These are phyloP conservation scores for Fusarium udum DNA, from an alignment of 2,329 filamentous ascomycete species.

Conservation along the genomic window DNA sequence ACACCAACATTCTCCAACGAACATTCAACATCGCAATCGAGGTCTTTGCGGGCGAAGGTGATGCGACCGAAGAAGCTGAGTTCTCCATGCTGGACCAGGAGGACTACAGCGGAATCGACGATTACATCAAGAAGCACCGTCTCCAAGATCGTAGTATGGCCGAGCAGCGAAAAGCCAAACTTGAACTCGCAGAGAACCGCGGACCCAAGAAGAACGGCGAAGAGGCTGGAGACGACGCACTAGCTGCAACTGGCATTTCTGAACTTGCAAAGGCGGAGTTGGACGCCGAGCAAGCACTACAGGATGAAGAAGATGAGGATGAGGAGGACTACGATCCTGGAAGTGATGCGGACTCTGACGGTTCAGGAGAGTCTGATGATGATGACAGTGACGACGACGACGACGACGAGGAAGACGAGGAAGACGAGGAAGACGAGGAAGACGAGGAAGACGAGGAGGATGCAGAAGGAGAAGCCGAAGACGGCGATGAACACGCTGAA, in stretches of 20 bases:
- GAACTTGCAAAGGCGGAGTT: conserved; percentile 60
- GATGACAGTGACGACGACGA: conserved; percentile 53
- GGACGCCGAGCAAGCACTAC: conserved; percentile 62
- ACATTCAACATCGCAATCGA: conserved; percentile 76
- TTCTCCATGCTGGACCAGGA: conserved; percentile 77
- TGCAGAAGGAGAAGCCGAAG: conserved; percentile 38
- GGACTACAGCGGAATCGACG: conserved; percentile 71
- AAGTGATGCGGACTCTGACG: conserved; percentile 67
- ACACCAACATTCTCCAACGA: conserved; percentile 72
- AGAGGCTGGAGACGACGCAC: conserved; percentile 50
- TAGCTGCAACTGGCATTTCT: conserved; percentile 53
- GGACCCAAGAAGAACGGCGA: conserved; percentile 56
- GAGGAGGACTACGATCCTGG: conserved; percentile 75
- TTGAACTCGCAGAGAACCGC: conserved; percentile 68
- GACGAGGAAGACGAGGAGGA: conserved; percentile 43
- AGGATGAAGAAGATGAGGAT: conserved; percentile 70
- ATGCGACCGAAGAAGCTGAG: conserved; percentile 68
- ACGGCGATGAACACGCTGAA: conserved; percentile 30
- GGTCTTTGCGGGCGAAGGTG: conserved; percentile 59
- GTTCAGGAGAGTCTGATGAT: conserved; percentile 65
- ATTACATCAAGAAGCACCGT: conserved; percentile 68
- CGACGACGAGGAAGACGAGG: conserved; percentile 48
- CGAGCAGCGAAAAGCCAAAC: conserved; percentile 72
- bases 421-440: conserved; percentile 44
- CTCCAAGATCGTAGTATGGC: conserved; percentile 76